Conservation (phyloP, 176 grass and related monocot species). For the Carex littledalei region DNA sequence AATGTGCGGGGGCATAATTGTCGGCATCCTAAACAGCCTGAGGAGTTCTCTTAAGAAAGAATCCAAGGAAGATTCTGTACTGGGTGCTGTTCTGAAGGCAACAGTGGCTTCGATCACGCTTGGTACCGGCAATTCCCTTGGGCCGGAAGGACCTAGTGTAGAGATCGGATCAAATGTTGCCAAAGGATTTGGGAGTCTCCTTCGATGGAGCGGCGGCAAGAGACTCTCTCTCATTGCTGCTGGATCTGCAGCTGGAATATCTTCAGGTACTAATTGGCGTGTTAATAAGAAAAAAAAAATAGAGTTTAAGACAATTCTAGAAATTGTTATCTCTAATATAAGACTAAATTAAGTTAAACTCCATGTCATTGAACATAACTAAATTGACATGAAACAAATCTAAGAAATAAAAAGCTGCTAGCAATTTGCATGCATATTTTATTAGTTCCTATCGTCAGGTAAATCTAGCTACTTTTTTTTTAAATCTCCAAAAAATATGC, state of each 20-base stretch:
- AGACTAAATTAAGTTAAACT: not conserved
- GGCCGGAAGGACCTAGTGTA: slow-evolving; percentile 89
- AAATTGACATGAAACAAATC: not conserved
- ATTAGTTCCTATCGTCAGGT: not conserved
- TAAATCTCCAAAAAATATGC: not conserved
- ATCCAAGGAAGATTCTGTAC: slow-evolving; percentile 28
- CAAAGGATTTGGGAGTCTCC: slow-evolving; percentile 70
- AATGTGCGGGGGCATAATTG: slow-evolving; percentile 60
- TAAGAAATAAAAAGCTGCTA: not conserved
- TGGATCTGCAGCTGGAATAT: slow-evolving; percentile 90
- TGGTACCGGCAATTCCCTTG: slow-evolving; percentile 88
- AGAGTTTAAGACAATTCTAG: not conserved
- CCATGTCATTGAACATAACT: not conserved
- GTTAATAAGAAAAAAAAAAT: not conserved
- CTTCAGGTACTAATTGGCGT: slow-evolving; percentile 45
- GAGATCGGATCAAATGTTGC: slow-evolving; percentile 90
- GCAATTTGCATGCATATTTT: not conserved
- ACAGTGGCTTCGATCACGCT: slow-evolving; percentile 78
- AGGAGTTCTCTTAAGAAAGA: slow-evolving; percentile 35
- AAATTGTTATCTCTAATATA: not conserved
- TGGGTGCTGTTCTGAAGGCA: slow-evolving; percentile 49
- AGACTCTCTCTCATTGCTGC: slow-evolving; percentile 77
- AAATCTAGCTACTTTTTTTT: not conserved
- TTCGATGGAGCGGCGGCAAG: slow-evolving; percentile 59
- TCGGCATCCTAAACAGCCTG: slow-evolving; percentile 55